These are phyloP conservation scores for Fragaria ananassa DNA, from an alignment of 306 rosid species.

Conservation along the genomic window DNA sequence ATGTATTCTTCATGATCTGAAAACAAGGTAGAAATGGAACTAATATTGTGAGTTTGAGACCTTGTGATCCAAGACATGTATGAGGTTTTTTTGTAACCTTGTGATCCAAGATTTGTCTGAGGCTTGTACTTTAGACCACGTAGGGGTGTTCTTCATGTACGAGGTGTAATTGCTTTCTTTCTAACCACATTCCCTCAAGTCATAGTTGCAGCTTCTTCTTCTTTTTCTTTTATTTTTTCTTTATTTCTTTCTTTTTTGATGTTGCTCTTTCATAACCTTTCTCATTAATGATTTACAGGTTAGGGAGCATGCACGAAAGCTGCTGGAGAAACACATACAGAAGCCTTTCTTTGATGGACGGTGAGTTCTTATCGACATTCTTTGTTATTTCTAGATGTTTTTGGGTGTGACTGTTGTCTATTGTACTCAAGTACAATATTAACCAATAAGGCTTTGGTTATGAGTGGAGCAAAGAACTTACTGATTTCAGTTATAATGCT, in stretches of 20 bases:
- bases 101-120: not conserved
- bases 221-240: too few species aligned
- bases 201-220: not conserved
- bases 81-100: not conserved
- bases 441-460: not conserved
- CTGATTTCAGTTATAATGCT: not conserved
- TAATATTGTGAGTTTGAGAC: not conserved
- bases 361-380: slow-evolving; percentile 38
- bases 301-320: slow-evolving; percentile 90
- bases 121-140: not conserved
- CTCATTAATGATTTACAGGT: slow-evolving; percentile 44
- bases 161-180: not conserved
- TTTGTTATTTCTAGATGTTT: not conserved
- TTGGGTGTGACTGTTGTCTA: not conserved
- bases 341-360: slow-evolving; percentile 80
- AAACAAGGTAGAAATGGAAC: not conserved
- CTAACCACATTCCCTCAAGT: not conserved
- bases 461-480: not conserved
- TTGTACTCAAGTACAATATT: not conserved
- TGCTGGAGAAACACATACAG: slow-evolving; percentile 71
- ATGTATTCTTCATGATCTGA: not conserved
- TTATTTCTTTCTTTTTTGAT: too few species aligned
- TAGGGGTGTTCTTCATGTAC: not conserved
- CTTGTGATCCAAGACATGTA: not conserved
- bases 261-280: not conserved